Evolutionary conservation across 768 basidiomycete genomes (phyloP).

Genomic region (Macrolepiota fuliginosa): DNA sequence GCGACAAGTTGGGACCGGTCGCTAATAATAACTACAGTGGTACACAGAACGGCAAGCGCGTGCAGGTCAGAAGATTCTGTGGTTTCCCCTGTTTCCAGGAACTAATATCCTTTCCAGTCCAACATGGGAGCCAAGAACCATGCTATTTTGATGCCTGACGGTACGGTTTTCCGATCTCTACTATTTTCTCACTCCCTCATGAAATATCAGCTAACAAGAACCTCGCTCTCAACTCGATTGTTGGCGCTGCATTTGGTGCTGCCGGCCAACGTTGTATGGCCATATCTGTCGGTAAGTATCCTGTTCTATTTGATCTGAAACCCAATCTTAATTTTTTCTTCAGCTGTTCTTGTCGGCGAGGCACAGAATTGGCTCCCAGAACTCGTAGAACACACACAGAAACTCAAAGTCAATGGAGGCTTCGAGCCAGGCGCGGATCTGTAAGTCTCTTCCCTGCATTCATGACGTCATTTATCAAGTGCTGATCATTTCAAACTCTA

Average conservation of each 20-base stretch:
- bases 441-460: constrained; percentile 34
- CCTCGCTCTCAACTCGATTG: constrained; percentile 84
- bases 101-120: constrained; percentile 26
- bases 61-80: constrained; percentile 49
- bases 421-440: constrained; percentile 87
- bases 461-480: background rate
- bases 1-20: background rate
- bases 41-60: constrained; percentile 84
- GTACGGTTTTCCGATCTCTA: constrained; percentile 36
- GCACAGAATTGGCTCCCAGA: constrained; percentile 82
- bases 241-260: constrained; percentile 95
- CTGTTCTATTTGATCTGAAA: background rate
- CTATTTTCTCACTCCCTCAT: background rate
- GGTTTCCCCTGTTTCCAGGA: background rate
- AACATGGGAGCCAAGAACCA: constrained; percentile 97
- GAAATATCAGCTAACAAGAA: constrained; percentile 82
- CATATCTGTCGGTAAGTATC: constrained; percentile 73
- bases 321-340: background rate
- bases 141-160: constrained; percentile 90
- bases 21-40: constrained; percentile 46
- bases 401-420: constrained; percentile 83
- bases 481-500: constrained; percentile 7
- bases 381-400: constrained; percentile 75
- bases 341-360: constrained; percentile 81
- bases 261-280: constrained; percentile 99